phyloP scores from a whole-genome alignment of 345 rosid genomes.

The Gossypioides kirkii region DNA sequence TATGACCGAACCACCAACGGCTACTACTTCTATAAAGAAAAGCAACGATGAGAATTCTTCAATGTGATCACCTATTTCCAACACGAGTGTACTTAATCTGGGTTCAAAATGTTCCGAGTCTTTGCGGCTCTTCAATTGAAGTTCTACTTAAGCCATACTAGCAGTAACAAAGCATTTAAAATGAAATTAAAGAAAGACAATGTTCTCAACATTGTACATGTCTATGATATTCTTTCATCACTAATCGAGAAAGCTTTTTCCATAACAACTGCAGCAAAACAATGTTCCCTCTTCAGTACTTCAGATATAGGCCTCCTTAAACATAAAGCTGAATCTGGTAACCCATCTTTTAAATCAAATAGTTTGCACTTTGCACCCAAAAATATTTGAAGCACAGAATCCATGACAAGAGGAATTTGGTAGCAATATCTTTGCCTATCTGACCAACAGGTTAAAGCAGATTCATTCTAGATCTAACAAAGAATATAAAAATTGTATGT shows the following conservation, averaged over 20 bases:
- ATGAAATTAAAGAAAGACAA: neutral
- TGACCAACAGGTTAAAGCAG: slow-evolving; percentile 16
- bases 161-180: neutral
- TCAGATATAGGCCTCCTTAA: neutral
- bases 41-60: neutral
- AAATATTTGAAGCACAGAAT: neutral
- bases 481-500: neutral
- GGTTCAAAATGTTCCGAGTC: neutral
- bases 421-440: neutral
- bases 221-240: neutral
- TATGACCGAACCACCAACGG: neutral
- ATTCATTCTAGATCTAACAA: slow-evolving; percentile 25
- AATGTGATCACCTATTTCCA: neutral
- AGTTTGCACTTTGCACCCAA: neutral
- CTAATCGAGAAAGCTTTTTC: neutral
- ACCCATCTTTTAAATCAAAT: neutral
- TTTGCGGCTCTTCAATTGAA: neutral
- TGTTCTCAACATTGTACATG: neutral
- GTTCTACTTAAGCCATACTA: neutral
- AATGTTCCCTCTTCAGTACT: neutral
- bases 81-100: neutral
- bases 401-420: neutral
- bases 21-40: neutral
- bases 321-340: neutral
- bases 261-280: neutral